Percentiles rank a stretch among this genome's conserved stretches.
Conservation (phyloP, 208 protist genomes). For the Naegleria gruberi region DNA sequence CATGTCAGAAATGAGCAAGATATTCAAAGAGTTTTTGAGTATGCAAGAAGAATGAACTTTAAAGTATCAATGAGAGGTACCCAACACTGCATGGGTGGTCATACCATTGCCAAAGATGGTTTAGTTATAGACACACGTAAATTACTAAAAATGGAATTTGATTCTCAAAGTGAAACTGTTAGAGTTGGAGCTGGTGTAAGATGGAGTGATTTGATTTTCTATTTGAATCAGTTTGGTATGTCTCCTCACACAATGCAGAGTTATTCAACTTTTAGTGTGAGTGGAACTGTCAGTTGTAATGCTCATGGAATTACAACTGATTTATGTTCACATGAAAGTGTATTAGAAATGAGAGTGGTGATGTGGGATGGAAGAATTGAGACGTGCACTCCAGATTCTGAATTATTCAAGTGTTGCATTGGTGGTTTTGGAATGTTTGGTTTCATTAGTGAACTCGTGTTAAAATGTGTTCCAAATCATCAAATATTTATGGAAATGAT, state of each 20-base stretch:
- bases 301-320: slow-evolving; percentile 52
- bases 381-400: slow-evolving; percentile 27
- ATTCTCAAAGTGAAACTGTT: slow-evolving; percentile 28
- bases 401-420: slow-evolving; percentile 37
- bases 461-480: slow-evolving; percentile 35
- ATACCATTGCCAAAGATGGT: too few species aligned
- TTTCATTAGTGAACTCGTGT: slow-evolving; percentile 34
- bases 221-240: slow-evolving; percentile 39
- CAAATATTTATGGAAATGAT: slow-evolving; percentile 31
- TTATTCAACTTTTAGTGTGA: slow-evolving; percentile 45
- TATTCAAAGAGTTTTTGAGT: too few species aligned
- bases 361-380: slow-evolving; percentile 31
- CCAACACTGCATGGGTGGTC: too few species aligned
- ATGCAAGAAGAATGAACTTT: too few species aligned
- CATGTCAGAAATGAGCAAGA: too few species aligned
- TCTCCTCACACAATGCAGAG: slow-evolving; percentile 46
- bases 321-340: slow-evolving; percentile 30
- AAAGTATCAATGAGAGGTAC: too few species aligned
- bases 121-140: too few species aligned
- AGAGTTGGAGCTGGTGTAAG: slow-evolving; percentile 33
- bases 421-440: slow-evolving; percentile 52
- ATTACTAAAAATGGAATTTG: too few species aligned
- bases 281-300: slow-evolving; percentile 45
- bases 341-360: slow-evolving; percentile 37
- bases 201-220: slow-evolving; percentile 44